Conservation (phyloP, 768 basidiomycete species). For the Suillus sp. region DNA sequence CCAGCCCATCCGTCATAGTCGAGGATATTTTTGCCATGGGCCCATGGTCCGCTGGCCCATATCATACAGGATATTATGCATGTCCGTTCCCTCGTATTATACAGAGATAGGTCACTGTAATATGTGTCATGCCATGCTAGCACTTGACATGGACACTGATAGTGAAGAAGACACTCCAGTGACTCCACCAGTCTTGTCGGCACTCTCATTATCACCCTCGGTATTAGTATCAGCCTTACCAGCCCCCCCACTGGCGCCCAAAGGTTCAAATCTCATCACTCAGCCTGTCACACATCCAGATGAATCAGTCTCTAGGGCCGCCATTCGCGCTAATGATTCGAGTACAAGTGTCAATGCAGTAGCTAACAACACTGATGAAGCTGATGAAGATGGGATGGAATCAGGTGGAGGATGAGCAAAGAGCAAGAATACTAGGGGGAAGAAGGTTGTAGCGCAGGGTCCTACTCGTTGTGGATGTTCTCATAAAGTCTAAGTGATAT, state of each 20-base stretch:
- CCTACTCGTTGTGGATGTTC: neutral
- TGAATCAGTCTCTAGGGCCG: neutral
- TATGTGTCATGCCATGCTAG: neutral
- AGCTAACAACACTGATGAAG: neutral
- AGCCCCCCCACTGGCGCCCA: too few species aligned
- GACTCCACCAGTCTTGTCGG: neutral
- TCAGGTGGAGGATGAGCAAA: neutral
- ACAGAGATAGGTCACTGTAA: too few species aligned
- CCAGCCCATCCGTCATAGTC: too few species aligned
- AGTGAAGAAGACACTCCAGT: neutral
- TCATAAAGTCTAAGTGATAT: constrained; percentile 9
- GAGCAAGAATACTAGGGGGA: neutral
- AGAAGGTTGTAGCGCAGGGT: neutral
- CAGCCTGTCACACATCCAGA: neutral
- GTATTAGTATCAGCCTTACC: too few species aligned
- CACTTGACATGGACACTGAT: neutral
- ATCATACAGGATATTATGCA: too few species aligned
- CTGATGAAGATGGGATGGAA: neutral
- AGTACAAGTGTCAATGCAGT: neutral
- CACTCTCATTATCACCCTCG: too few species aligned
- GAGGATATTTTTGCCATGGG: too few species aligned
- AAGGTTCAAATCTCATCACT: neutral
- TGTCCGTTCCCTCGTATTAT: too few species aligned
- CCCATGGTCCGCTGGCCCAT: too few species aligned
- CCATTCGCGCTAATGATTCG: neutral